Conservation (phyloP, 768 basidiomycete genomes). For the Tulasnella sp. region DNA sequence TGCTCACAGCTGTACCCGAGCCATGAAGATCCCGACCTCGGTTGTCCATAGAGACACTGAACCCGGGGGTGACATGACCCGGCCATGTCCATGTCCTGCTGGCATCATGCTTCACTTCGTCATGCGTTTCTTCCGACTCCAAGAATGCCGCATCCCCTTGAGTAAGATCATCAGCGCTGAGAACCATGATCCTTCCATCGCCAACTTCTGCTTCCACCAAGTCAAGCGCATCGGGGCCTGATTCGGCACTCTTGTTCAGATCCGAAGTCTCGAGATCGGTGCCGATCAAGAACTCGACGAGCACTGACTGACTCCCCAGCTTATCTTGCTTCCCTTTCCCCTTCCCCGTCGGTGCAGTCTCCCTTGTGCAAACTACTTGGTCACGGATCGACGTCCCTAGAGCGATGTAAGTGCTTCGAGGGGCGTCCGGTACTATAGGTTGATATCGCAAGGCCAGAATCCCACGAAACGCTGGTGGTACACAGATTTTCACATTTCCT, state of each 20-base stretch:
- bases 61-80: neutral
- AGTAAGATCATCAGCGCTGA: neutral
- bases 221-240: neutral
- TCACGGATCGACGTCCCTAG: neutral
- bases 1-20: neutral
- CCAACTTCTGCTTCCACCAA: slow-evolving; percentile 10
- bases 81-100: neutral
- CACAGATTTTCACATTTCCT: slow-evolving; percentile 9
- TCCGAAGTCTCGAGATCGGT: slow-evolving; percentile 5
- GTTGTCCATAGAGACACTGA: neutral
- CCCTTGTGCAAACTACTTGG: slow-evolving; percentile 11
- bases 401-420: neutral
- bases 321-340: slow-evolving; percentile 2
- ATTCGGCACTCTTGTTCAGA: neutral
- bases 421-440: neutral
- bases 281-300: slow-evolving; percentile 13
- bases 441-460: slow-evolving; percentile 2
- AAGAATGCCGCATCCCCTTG: neutral
- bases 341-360: slow-evolving; percentile 6
- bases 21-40: neutral
- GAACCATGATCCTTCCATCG: slow-evolving; percentile 6
- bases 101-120: neutral
- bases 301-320: neutral
- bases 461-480: slow-evolving; percentile 1
- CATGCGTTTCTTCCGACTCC: neutral